Conservation (phyloP, 192 early-diverging fungal species). For the Coemansia furcata region DNA sequence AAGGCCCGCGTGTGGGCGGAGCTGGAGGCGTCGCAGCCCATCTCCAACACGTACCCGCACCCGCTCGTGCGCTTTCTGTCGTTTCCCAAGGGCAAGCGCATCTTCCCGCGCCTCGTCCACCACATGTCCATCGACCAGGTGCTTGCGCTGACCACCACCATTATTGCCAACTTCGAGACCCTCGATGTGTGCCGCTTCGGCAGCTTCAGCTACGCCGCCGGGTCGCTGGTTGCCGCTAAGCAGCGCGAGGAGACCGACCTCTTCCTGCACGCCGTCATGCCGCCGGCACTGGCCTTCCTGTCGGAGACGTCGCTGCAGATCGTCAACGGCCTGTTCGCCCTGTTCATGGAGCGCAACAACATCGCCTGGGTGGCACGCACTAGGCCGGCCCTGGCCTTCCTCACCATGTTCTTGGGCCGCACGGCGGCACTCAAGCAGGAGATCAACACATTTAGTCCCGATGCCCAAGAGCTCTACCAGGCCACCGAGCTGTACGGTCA, state of each 20-base stretch:
- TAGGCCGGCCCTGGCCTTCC: constrained; percentile 80
- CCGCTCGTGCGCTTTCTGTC: constrained; percentile 85
- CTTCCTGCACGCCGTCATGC: constrained; percentile 88
- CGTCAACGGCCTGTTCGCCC: constrained; percentile 73
- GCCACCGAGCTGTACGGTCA: constrained; percentile 79
- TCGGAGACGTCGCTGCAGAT: constrained; percentile 81
- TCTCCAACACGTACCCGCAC: constrained; percentile 64
- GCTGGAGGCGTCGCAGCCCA: constrained; percentile 47
- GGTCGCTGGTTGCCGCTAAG: constrained; percentile 14
- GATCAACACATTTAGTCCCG: constrained; percentile 13
- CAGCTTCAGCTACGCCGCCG: constrained; percentile 30
- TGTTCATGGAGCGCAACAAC: constrained; percentile 89
- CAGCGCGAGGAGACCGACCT: constrained; percentile 72
- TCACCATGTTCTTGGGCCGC: constrained; percentile 87
- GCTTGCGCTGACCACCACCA: constrained; percentile 70
- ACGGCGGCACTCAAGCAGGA: constrained; percentile 85
- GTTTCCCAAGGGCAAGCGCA: constrained; percentile 83
- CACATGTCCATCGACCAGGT: constrained; percentile 77
- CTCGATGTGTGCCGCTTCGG: constrained; percentile 63
- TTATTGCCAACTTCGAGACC: constrained; percentile 73
- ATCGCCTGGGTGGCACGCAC: constrained; percentile 81
- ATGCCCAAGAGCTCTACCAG: constrained; percentile 38
- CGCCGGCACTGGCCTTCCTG: constrained; percentile 75
- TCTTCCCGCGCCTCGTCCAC: constrained; percentile 80
- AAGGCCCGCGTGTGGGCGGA: constrained; percentile 38